phyloP scores from a whole-genome alignment of 1,284 basidiomycete genomes.

The Ustilago xerochloae region DNA sequence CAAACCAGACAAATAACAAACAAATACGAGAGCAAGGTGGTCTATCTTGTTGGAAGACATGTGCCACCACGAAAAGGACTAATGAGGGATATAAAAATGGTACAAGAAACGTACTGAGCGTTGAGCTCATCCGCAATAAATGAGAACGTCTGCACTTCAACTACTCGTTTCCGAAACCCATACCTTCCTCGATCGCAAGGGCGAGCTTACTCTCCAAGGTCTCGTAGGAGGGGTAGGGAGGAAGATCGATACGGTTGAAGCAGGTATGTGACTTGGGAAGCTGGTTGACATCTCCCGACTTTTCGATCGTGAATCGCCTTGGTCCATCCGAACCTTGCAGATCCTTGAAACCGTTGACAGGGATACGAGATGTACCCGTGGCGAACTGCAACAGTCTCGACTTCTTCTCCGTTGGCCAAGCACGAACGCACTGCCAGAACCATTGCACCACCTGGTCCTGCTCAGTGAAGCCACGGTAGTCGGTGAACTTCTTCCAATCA shows the following conservation, averaged over 20 bases:
- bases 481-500: conserved; percentile 76
- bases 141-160: too few species aligned
- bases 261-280: conserved; percentile 68
- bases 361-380: conserved; percentile 95
- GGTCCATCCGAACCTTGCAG: conserved; percentile 97
- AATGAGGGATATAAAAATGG: not conserved
- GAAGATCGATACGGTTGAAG: conserved; percentile 68
- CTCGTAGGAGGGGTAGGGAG: conserved; percentile 64
- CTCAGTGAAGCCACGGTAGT: conserved; percentile 73
- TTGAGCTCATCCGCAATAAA: conserved; percentile 1
- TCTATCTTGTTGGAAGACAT: not conserved
- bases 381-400: conserved; percentile 91
- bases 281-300: conserved; percentile 64
- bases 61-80: too few species aligned
- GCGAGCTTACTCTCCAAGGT: conserved; percentile 66
- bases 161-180: conserved; percentile 66
- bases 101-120: not conserved
- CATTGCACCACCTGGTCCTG: conserved; percentile 84
- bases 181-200: conserved; percentile 65
- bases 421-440: conserved; percentile 99
- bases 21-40: not conserved
- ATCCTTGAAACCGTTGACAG: conserved; percentile 99
- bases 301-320: conserved; percentile 67
- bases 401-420: conserved; percentile 96
- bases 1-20: not conserved